Base-by-base conservation (phyloP, 345 rosid genomes). In the Zanthoxylum bungeanum region DNA sequence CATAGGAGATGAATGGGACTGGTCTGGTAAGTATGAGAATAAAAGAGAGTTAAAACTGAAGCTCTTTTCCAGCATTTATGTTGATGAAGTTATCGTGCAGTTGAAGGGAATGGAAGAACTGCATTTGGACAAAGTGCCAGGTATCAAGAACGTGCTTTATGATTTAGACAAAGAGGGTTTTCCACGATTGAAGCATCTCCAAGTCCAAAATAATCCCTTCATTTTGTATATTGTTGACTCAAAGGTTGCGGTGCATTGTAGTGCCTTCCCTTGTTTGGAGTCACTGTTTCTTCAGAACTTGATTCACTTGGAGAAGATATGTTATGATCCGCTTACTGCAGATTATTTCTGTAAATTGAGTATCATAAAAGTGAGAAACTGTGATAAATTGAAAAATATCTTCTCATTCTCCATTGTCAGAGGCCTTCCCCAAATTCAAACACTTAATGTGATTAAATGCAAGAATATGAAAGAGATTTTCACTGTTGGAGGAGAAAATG, bases 231-330 rank as follows among this genome's bases (percentile, higher is more conserved):
- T 61, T 12, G 19, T 5, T 37, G 66, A 61, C 30, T 37, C 50
- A 11, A 22, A n/a, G 66, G 0, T 4, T 0, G 31, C n/a, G 17
- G 17, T 37, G 1, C 4, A 0, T 61, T 8, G 9, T 39, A n/a
- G 39, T 37, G 16, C 50, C 4, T 61, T 61, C 9, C 66, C 39
- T 34, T 4, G 6, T 0, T 57, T 77, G 61, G 67, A 73, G 69
- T 68, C 80, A 4, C 31, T 77, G 22, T 7, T 14, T 47, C 71
- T 73, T 27, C 12, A 37, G 6, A 61, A 73, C 16, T 36, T 77
- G 53, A 25, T 16, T 1, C 30, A 46, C 33, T 47, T 77, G 73
- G 64, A 77, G 55, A 77, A n/a, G 66, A 68, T 77, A 37, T 67
- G 42, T 21, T 1, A 27, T 16, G 39, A 62, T 31, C 66, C 12